These are phyloP conservation scores for Podospora conica DNA, from an alignment of 495 filamentous ascomycete species.

Conservation along the genomic window DNA sequence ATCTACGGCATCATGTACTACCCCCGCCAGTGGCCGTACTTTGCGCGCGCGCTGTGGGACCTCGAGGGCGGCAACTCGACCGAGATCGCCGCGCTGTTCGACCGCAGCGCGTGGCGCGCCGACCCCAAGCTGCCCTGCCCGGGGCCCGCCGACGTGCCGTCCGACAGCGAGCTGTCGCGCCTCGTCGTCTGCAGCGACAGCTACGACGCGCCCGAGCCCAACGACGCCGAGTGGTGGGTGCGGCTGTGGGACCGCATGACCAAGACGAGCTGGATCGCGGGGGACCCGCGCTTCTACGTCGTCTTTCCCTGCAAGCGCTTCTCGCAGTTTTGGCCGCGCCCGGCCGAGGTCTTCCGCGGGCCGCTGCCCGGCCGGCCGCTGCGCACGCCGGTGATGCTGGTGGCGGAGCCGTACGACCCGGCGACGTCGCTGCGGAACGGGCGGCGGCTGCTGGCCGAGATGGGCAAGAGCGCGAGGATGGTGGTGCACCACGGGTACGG, in stretches of 20 bases:
- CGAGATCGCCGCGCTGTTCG: slow-evolving; percentile 28
- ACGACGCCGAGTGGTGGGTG: slow-evolving; percentile 38
- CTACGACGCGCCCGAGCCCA: slow-evolving; percentile 36
- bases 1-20: slow-evolving; percentile 40
- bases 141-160: slow-evolving; percentile 18
- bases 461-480: slow-evolving; percentile 40
- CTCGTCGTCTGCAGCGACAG: slow-evolving; percentile 41
- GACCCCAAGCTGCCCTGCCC: slow-evolving; percentile 30
- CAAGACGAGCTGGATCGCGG: slow-evolving; percentile 36
- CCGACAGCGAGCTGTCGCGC: slow-evolving; percentile 28
- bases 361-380: slow-evolving; percentile 38
- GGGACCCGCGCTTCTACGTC: slow-evolving; percentile 37
- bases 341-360: slow-evolving; percentile 40
- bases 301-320: slow-evolving; percentile 42
- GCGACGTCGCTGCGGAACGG: slow-evolving; percentile 45
- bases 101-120: slow-evolving; percentile 33
- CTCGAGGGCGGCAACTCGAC: slow-evolving; percentile 41
- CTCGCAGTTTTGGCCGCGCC: slow-evolving; percentile 35
- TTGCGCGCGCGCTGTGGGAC: slow-evolving; percentile 35
- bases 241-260: slow-evolving; percentile 42
- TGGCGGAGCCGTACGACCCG: slow-evolving; percentile 44
- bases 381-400: slow-evolving; percentile 36
- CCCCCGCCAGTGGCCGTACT: slow-evolving; percentile 33
- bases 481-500: slow-evolving; percentile 45
- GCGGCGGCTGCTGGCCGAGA: slow-evolving; percentile 33